Evolutionary conservation across 371 early-diverging fungal genomes (phyloP).

Genomic region (Apophysomyces ossiformis): DNA sequence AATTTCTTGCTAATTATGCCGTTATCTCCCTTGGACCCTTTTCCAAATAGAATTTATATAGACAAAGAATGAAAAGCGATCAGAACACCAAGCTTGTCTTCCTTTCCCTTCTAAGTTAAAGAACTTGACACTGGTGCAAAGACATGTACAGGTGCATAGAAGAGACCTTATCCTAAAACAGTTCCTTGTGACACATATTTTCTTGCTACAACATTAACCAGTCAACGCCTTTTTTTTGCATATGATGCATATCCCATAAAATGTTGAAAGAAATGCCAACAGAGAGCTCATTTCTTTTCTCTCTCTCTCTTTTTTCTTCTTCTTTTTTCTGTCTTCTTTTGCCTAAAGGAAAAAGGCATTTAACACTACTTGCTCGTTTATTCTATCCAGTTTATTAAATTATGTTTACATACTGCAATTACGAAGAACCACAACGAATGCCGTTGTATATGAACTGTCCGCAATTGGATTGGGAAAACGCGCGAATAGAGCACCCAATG

Average conservation of each 20-base stretch:
- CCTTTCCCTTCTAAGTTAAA: neutral
- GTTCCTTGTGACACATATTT: constrained; percentile 8
- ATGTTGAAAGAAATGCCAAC: neutral
- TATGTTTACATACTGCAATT: neutral
- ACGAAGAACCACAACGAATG: constrained; percentile 1
- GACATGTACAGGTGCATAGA: neutral
- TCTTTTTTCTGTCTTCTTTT: neutral
- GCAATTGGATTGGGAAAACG: neutral
- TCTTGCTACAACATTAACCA: neutral
- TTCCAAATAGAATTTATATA: constrained; percentile 6
- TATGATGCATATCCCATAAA: constrained; percentile 10
- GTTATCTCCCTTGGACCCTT: neutral
- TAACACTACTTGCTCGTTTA: neutral
- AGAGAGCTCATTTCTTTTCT: neutral
- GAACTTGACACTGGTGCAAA: neutral
- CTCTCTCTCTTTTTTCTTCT: neutral
- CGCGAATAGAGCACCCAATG: neutral
- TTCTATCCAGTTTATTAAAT: neutral
- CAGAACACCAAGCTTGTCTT: neutral
- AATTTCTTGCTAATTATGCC: constrained; percentile 1
- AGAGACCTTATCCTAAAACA: neutral
- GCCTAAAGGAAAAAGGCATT: too few relatives aligned
- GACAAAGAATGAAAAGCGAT: constrained; percentile 3
- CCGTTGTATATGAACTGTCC: neutral
- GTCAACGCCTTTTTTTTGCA: neutral